Evolutionary conservation across 2,329 filamentous ascomycete species (phyloP), one percentile per base, ranked within the genome.

Genomic region (Calonectria multiphialidica): DNA sequence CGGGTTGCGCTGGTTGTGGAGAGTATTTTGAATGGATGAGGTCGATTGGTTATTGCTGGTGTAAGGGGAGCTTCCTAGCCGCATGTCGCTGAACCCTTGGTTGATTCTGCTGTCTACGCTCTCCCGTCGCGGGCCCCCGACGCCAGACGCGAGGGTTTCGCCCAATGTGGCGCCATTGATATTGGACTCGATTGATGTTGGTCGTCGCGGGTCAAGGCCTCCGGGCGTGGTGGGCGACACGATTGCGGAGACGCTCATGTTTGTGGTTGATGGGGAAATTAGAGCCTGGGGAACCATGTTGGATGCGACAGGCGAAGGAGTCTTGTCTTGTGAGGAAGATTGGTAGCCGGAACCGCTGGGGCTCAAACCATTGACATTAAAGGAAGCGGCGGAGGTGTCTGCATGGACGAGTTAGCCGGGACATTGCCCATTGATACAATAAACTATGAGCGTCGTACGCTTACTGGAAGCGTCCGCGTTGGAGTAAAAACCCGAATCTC

Each of bases 61-160:
- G 79, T 95, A 96, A 1, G 93, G 93, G 2, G 88, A 88, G 55
- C 89, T 89, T 64, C 91, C 91, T 61, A 96, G 87, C 76, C 91
- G 88, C 83, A 96, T 88, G 55, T 94, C 92, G 69, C 88, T 90
- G 82, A 96, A 92, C 53, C 89, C 90, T 75, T 92, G 90, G 79
- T 94, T 94, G 81, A 96, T 92, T 74, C 93, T 90, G 82, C 93
- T 95, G 82, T 96, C 94, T 5, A 96, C 93, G 78, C 94, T 96
- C 83, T 95, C 94, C 65, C 94, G 90, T 70, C 93, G 89, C 59
- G 92, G 91, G 61, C 70, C 64, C 33, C 68, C 73, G 18, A 76
- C 71, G 25, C 92, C 88, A 2, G 84, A 80, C 30, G 84, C 82
- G 59, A 83, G 82, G 35, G 83, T 81, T 33, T 85, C 80, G 30